Evolutionary conservation across 148 eudicot species (phyloP), one percentile per base, ranked within the genome.

Genomic region (Amaranthus cruentus): DNA sequence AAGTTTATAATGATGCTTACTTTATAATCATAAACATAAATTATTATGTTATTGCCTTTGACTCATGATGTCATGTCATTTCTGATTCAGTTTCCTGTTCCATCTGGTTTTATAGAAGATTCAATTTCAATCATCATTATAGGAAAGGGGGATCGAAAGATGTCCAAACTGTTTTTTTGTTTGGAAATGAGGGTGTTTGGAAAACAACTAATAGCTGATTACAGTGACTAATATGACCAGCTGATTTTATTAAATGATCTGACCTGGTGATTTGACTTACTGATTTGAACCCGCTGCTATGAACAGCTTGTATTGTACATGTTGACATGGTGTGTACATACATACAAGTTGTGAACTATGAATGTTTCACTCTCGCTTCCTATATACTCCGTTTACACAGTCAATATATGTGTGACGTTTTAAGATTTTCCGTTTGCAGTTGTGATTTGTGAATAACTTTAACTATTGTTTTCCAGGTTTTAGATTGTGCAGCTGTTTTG

Each of bases 401-500:
- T 28, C 38, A 28, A 28, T 28, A 28, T 28, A 28, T 28, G 38
- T 28, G 38, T 28, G 38, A 28, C 38, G 1, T 28, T 28, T 28
- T 28, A 28, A 28, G 38, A 28, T 28, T 28, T 54, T 9, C 9
- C 28, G 44, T 12, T 60, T 7, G 38, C 43, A 68, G 8, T 52
- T 9, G 3, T 49, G 62, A 14, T 15, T 54, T 62, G 51, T 59
- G 71, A 42, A 21, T 78, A 14, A 55, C 7, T 12, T 65, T 4
- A 68, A 48, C 75, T 51, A 10, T 62, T 70, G 60, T 49, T 79
- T 68, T 54, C 75, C 71, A 79, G 81, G 71, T 70, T 77, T 71
- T 74, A 43, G 77, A 59, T 14, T 51, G 62, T 69, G 48, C 49
- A 66, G 50, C 47, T 55, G 48, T 57, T 52, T 62, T 18, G 4